Evolutionary conservation across 1,284 basidiomycete genomes (phyloP), one percentile per base, ranked within the genome.

Genomic region (Termitomyces sp.): DNA sequence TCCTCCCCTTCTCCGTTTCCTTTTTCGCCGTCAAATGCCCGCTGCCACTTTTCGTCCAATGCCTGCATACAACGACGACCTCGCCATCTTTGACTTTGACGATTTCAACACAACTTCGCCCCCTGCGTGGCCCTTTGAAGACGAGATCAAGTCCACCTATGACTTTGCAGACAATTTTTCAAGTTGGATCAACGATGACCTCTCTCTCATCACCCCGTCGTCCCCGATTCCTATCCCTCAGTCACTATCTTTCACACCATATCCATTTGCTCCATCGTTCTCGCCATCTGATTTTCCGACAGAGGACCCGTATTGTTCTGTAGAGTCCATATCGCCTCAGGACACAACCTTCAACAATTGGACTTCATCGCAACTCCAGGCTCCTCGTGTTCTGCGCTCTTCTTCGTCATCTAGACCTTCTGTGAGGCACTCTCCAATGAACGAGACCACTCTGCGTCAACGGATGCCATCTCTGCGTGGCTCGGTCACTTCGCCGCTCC

Each of bases 211-310:
- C 46, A 70, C 77, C n/a, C 72, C 78, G 4, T 75, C 79, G 3
- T 77, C 81, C 0, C 83, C 86, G 34, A 84, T 86, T 64, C 76
- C 83, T 57, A 83, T 84, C 55, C 80, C 83, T 34, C 70, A 75
- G 33, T 65, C 73, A n/a, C 62, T 70, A 9, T 64, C 71, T 9
- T 76, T 78, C 58, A 46, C 75, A 19, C 54, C 73, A 0, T 80
- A 74, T 60, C 60, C 58, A 69, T 48, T 81, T 80, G 67, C 71
- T 76, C 38, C 72, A 76, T 65, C 76, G 21, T 79, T 84, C 65
- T 86, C 83, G 14, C 83, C 84, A 2, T 70, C 76, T 26, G 72
- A 78, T 38, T 80, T 77, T 57, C 80, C 80, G 45, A 76, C 73
- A 52, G 77, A 79, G 19, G 77, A 74, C 57, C 54, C 65, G 46